Percentiles rank a stretch among this genome's conserved stretches.
phyloP scores from a whole-genome alignment of 345 rosid genomes.

The Turnera subulata region DNA sequence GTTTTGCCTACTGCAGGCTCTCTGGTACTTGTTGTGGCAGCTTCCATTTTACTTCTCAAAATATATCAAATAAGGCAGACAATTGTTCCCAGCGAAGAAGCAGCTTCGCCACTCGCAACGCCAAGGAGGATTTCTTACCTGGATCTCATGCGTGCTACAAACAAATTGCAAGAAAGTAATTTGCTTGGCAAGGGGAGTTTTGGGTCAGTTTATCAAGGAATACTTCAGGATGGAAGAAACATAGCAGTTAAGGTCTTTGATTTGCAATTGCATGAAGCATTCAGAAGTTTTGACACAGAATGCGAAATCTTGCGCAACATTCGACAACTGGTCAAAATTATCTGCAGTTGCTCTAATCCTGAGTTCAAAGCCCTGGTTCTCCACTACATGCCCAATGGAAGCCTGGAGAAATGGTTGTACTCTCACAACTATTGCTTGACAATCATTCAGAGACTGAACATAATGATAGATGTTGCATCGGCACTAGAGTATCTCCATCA shows the following conservation, averaged over 20 bases:
- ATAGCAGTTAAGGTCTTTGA: not conserved
- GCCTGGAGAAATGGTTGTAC: not conserved
- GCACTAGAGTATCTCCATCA: conserved; percentile 11
- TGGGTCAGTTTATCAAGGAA: conserved; percentile 1
- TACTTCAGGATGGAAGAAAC: not conserved
- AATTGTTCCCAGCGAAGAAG: not conserved
- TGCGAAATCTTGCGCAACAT: not conserved
- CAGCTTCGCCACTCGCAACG: not conserved
- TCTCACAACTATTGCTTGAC: not conserved
- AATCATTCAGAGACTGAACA: not conserved
- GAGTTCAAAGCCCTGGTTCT: not conserved
- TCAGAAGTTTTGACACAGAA: not conserved
- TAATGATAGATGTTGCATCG: conserved; percentile 4
- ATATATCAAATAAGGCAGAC: not conserved
- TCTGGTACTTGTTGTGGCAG: not conserved
- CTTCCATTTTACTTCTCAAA: not conserved
- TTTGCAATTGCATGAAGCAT: not conserved
- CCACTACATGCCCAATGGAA: conserved; percentile 8
- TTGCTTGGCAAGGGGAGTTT: conserved; percentile 1
- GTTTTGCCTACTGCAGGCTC: not conserved
- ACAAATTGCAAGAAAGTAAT: conserved; percentile 13
- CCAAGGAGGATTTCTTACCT: conserved; percentile 1
- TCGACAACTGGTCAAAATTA: conserved; percentile 12
- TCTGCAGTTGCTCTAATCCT: conserved; percentile 1
- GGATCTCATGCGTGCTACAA: conserved; percentile 9